These are phyloP conservation scores for Rehmannia glutinosa DNA, from an alignment of 257 asterid species.

Conservation along the genomic window DNA sequence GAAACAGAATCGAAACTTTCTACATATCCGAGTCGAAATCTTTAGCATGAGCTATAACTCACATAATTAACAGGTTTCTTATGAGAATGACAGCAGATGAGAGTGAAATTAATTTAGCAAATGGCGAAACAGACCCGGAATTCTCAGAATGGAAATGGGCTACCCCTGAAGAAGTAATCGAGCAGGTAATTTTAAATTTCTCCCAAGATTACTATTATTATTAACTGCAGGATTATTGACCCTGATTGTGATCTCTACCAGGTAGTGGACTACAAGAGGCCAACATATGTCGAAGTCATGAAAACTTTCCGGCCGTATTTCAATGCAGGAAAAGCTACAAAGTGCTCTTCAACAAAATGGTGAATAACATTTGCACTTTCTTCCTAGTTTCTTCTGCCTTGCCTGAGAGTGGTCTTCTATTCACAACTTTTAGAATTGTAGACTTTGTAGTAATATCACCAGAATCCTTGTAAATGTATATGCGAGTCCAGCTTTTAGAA, in stretches of 20 bases:
- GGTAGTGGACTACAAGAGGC: slow-evolving; percentile 99
- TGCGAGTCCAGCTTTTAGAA: not conserved
- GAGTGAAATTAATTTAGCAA: slow-evolving; percentile 73
- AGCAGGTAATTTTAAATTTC: slow-evolving; percentile 44
- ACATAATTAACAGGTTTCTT: slow-evolving; percentile 77
- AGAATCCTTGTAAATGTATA: not conserved
- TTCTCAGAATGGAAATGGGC: slow-evolving; percentile 99
- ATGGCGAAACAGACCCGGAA: slow-evolving; percentile 77
- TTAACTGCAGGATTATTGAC: not conserved
- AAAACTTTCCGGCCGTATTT: slow-evolving; percentile 54
- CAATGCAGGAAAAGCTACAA: slow-evolving; percentile 53
- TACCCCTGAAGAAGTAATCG: slow-evolving; percentile 78
- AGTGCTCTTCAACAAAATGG: slow-evolving; percentile 85
- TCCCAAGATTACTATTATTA: not conserved
- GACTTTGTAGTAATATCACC: not conserved
- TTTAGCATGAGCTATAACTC: not conserved
- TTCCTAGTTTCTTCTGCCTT: not conserved
- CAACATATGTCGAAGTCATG: slow-evolving; percentile 87
- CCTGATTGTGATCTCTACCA: too few species aligned
- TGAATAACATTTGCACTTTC: slow-evolving; percentile 32
- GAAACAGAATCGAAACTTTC: not conserved
- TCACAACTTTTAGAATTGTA: not conserved
- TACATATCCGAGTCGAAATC: not conserved
- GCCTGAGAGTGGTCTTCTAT: not conserved
- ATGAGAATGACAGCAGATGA: slow-evolving; percentile 76